Base-by-base conservation (phyloP, 257 asterid genomes). In the Nicotiana knightiana region DNA sequence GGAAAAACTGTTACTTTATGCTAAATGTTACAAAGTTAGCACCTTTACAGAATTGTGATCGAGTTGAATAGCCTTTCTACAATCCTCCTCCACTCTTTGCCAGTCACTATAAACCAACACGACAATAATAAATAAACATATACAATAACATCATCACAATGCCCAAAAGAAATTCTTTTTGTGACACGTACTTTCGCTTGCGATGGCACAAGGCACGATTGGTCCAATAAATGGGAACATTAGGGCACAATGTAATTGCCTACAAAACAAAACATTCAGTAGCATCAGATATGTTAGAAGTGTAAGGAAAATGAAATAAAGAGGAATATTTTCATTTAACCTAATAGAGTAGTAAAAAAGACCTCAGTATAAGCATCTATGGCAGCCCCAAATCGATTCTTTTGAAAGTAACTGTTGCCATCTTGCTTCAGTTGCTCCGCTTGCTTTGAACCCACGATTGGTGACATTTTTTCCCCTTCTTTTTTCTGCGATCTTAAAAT, bases 321-420 rank as follows among this genome's bases (percentile, higher is more conserved):
- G 2, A 81, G 26, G 1, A 53, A 54, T 26, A 57, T 21, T 54
- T 28, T 43, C 57, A 37, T 59, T 35, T 79, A 15, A 37, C 67
- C 68, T 33, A 79, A 79, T 15, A 21, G 24, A 21, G 24, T 21
- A 48, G 59, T 9, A 30, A 64, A 24, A 78, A 62, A 9, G 3
- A 93, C 99, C 97, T 91, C 97, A 2, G 99, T 93, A 70, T 95
- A 95, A 82, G 97, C 98, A 87, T 92, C 99, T 65, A 95, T 91
- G 67, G 99, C 99, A 65, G 99, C 98, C 35, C 91, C 96, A 16
- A 90, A 87, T 33, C 94, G 92, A 65, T 85, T 87, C 68, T 91
- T 95, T 15, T 85, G 90, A 81, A 95, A 95, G 84, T 87, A 94
- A 79, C 43, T 9, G 86, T 95, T 95, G 18, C 99, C 99, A 43